A percentile compares a stretch with the other conserved stretches of the same genome.
Evolutionary conservation across 345 rosid genomes (phyloP).

Genomic region (Fremontodendron californicum): DNA sequence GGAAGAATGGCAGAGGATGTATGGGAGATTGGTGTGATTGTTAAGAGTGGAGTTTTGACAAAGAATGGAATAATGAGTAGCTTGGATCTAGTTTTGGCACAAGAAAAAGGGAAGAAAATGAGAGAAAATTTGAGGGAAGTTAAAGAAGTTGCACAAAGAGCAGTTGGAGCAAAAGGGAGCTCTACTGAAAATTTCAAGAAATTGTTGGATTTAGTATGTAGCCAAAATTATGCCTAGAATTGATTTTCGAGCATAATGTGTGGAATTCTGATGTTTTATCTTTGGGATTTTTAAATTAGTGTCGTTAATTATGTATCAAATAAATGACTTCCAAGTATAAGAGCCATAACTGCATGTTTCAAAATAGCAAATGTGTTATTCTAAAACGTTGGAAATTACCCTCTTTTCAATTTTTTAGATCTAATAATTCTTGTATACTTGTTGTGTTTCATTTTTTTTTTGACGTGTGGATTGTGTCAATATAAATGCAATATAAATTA

Average conservation of each 20-base stretch:
- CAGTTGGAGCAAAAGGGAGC: constrained; percentile 26
- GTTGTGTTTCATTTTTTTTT: too few relatives aligned
- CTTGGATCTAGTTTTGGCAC: constrained; percentile 34
- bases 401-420: too few relatives aligned
- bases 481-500: too few relatives aligned
- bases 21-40: constrained; percentile 46
- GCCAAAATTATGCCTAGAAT: neutral
- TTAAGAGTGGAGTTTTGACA: constrained; percentile 30
- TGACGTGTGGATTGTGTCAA: too few relatives aligned
- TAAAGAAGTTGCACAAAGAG: constrained; percentile 26
- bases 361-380: too few relatives aligned
- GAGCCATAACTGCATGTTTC: too few relatives aligned
- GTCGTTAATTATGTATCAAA: too few relatives aligned
- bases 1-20: constrained; percentile 43
- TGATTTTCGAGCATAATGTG: neutral
- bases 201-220: neutral
- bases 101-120: constrained; percentile 40
- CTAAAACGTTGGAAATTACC: too few relatives aligned
- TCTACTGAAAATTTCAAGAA: constrained; percentile 21
- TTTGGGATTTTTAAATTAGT: too few relatives aligned
- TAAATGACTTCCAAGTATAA: too few relatives aligned
- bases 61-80: constrained; percentile 26
- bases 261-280: neutral
- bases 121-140: constrained; percentile 24
- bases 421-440: too few relatives aligned